Evolutionary conservation across 768 basidiomycete genomes (phyloP).

Genomic region (Clitopilus passeckerianus): DNA sequence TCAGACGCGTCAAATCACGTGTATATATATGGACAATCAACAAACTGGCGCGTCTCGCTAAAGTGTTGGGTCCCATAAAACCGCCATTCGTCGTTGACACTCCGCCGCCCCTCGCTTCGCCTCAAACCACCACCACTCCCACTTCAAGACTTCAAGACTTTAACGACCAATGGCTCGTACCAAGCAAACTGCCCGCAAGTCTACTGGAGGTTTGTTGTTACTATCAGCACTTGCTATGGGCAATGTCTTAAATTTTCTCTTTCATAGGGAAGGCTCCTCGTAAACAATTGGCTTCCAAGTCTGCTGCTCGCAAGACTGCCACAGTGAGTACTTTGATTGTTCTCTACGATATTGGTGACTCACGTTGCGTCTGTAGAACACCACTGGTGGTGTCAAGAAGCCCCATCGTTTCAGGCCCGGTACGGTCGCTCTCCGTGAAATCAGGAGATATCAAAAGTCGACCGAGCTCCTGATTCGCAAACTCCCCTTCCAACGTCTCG

Average conservation of each 20-base stretch:
- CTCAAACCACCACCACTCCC: not conserved
- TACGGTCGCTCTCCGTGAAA: conserved; percentile 76
- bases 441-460: conserved; percentile 60
- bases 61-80: not conserved
- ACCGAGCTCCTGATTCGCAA: conserved; percentile 63
- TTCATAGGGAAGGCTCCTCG: conserved; percentile 51
- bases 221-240: not conserved
- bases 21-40: not conserved
- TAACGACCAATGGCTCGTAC: conserved; percentile 57
- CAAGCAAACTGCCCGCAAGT: conserved; percentile 75
- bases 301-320: conserved; percentile 55
- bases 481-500: conserved; percentile 67
- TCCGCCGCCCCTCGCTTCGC: not conserved
- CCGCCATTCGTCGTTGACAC: not conserved
- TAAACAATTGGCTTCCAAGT: conserved; percentile 57
- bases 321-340: conserved; percentile 23
- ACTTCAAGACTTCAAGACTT: not conserved
- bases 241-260: not conserved
- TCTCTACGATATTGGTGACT: not conserved
- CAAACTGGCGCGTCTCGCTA: not conserved
- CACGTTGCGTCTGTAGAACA: conserved; percentile 22
- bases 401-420: conserved; percentile 79
- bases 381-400: conserved; percentile 72
- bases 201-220: conserved; percentile 53
- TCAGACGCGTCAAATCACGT: not conserved